Conservation (phyloP, 192 early-diverging fungal species). For the Mortierella claussenii region DNA sequence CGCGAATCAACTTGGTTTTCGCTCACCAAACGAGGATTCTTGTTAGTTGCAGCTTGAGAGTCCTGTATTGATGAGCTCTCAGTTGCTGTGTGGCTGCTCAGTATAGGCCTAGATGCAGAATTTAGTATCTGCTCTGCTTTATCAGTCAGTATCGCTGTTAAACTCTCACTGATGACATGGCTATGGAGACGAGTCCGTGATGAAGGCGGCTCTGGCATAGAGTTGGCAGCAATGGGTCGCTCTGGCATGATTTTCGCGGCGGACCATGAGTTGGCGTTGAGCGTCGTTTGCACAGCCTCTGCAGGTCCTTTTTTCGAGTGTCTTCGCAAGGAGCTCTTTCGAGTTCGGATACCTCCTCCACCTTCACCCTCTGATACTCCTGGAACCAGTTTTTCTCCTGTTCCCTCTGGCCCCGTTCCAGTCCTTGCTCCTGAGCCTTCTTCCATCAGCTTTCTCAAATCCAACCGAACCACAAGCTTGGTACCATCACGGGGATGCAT, state of each 20-base stretch:
- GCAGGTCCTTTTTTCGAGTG: conserved; percentile 6
- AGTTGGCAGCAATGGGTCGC: background rate
- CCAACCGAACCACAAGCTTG: conserved; percentile 28
- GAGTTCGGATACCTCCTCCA: background rate
- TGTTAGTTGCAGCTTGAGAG: too few relatives aligned
- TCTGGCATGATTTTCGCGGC: background rate
- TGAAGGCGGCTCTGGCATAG: background rate
- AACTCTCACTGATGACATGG: too few relatives aligned
- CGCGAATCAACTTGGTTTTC: background rate
- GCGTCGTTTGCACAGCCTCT: conserved; percentile 8
- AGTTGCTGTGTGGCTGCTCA: too few relatives aligned
- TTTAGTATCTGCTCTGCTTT: too few relatives aligned
- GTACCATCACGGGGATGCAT: background rate
- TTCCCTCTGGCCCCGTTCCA: too few relatives aligned
- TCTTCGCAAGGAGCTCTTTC: background rate
- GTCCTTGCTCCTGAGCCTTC: background rate
- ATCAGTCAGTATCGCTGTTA: too few relatives aligned
- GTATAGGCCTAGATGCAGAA: too few relatives aligned
- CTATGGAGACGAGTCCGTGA: background rate
- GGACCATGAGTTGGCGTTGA: conserved; percentile 19
- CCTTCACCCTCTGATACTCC: background rate
- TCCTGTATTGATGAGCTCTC: too few relatives aligned
- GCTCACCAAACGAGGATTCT: too few relatives aligned
- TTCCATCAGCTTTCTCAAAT: conserved; percentile 22
- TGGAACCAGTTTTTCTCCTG: background rate